Evolutionary conservation across 2,329 filamentous ascomycete species (phyloP).

Genomic region (Ophiocordyceps sinensis): DNA sequence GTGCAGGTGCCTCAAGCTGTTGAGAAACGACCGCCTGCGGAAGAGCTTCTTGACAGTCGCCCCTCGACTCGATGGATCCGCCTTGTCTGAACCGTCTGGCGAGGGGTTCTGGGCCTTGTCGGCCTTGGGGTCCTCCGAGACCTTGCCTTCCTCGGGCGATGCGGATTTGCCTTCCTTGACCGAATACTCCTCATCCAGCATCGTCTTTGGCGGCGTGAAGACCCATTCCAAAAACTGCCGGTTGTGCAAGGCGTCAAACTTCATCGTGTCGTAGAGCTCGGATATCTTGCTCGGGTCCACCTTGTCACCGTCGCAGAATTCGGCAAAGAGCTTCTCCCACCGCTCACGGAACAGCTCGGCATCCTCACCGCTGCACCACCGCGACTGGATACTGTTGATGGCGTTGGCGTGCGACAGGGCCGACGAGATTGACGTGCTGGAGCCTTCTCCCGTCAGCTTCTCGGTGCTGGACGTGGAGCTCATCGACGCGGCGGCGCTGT

Average conservation of each 20-base stretch:
- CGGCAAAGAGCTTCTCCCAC: slow-evolving; percentile 95
- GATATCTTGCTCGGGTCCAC: slow-evolving; percentile 98
- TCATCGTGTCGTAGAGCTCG: slow-evolving; percentile 98
- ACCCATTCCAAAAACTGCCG: slow-evolving; percentile 94
- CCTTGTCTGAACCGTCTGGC: slow-evolving; percentile 23
- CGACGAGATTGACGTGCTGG: slow-evolving; percentile 27
- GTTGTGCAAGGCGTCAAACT: slow-evolving; percentile 96
- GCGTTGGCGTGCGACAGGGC: slow-evolving; percentile 46
- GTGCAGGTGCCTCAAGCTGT: slow-evolving; percentile 29
- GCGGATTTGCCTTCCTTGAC: slow-evolving; percentile 26
- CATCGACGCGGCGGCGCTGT: slow-evolving; percentile 48
- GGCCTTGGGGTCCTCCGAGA: slow-evolving; percentile 21
- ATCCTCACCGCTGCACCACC: slow-evolving; percentile 96
- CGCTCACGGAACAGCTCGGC: slow-evolving; percentile 87
- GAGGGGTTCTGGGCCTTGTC: slow-evolving; percentile 14
- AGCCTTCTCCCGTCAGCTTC: slow-evolving; percentile 26
- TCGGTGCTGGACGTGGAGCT: slow-evolving; percentile 38
- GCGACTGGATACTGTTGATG: slow-evolving; percentile 61
- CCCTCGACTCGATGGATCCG: slow-evolving; percentile 22
- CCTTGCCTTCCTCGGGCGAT: slow-evolving; percentile 24
- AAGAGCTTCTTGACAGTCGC: slow-evolving; percentile 34
- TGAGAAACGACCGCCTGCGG: slow-evolving; percentile 45
- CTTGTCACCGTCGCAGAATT: slow-evolving; percentile 95
- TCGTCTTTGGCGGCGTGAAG: slow-evolving; percentile 71
- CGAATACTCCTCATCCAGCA: slow-evolving; percentile 57